Evolutionary conservation across 2,329 filamentous ascomycete species (phyloP).

Genomic region (Aureobasidium vineae): DNA sequence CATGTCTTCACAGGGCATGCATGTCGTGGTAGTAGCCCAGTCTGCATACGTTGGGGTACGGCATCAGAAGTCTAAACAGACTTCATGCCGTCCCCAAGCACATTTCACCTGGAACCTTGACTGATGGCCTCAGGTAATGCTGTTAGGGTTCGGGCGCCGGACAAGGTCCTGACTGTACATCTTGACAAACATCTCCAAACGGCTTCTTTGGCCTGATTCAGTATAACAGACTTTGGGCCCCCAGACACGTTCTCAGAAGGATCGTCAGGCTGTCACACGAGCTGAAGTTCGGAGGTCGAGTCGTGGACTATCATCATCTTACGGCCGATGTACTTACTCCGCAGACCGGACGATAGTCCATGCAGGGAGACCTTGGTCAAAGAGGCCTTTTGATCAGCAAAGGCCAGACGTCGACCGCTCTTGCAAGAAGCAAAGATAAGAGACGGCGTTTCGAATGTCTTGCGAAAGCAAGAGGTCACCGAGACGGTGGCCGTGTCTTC

Average conservation of each 20-base stretch:
- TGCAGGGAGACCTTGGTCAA: not conserved
- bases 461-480: not conserved
- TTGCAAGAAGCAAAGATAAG: conserved; percentile 5
- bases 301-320: not conserved
- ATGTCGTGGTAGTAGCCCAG: not conserved
- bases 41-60: not conserved
- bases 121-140: not conserved
- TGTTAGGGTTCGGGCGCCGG: not conserved
- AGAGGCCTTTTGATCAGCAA: conserved; percentile 2
- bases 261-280: not conserved
- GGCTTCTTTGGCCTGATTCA: conserved; percentile 1
- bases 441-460: not conserved
- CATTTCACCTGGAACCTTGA: not conserved
- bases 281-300: not conserved
- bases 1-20: not conserved
- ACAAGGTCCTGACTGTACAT: not conserved
- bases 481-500: not conserved
- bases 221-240: not conserved
- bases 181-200: not conserved
- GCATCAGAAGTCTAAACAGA: conserved; percentile 6
- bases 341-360: conserved; percentile 5
- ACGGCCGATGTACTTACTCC: not conserved
- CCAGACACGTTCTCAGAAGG: not conserved
- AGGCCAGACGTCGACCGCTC: not conserved
- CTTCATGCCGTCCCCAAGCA: not conserved